Evolutionary conservation across 306 rosid genomes (phyloP).

Genomic region (Dalbergia cochinchinensis): DNA sequence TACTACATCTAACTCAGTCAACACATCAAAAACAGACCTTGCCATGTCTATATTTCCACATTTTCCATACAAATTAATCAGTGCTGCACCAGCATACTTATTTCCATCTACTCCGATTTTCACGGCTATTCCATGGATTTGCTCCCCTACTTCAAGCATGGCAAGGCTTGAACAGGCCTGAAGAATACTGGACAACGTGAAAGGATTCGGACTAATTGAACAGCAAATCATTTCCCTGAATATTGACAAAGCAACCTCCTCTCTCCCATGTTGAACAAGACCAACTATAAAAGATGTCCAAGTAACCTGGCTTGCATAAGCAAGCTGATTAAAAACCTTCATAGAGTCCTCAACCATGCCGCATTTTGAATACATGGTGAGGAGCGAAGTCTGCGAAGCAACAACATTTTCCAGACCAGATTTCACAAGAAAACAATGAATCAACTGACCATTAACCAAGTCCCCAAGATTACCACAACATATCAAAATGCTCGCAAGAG

Average conservation of each 20-base stretch:
- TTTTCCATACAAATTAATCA: conserved; percentile 74
- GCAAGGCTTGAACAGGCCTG: conserved; percentile 79
- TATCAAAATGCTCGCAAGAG: conserved; percentile 64
- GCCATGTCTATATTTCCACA: conserved; percentile 70
- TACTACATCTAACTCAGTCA: conserved; percentile 58
- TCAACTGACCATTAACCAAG: conserved; percentile 61
- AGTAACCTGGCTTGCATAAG: conserved; percentile 68
- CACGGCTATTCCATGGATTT: conserved; percentile 57
- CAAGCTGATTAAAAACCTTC: conserved; percentile 58
- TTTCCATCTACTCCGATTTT: conserved; percentile 64
- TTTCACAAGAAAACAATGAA: conserved; percentile 68
- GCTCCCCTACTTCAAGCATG: conserved; percentile 68
- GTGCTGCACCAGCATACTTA: conserved; percentile 66
- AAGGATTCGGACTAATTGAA: conserved; percentile 60
- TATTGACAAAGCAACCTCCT: conserved; percentile 63
- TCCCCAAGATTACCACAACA: conserved; percentile 65
- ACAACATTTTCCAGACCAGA: conserved; percentile 67
- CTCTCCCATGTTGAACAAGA: conserved; percentile 69
- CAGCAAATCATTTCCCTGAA: conserved; percentile 68
- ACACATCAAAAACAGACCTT: conserved; percentile 58
- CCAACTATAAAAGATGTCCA: conserved; percentile 81
- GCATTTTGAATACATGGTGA: conserved; percentile 76
- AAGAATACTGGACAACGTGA: conserved; percentile 70
- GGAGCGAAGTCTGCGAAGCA: conserved; percentile 72
- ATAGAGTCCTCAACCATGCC: conserved; percentile 66